Conservation (phyloP, 305 asterid genomes). For the Fraxinus velutina region DNA sequence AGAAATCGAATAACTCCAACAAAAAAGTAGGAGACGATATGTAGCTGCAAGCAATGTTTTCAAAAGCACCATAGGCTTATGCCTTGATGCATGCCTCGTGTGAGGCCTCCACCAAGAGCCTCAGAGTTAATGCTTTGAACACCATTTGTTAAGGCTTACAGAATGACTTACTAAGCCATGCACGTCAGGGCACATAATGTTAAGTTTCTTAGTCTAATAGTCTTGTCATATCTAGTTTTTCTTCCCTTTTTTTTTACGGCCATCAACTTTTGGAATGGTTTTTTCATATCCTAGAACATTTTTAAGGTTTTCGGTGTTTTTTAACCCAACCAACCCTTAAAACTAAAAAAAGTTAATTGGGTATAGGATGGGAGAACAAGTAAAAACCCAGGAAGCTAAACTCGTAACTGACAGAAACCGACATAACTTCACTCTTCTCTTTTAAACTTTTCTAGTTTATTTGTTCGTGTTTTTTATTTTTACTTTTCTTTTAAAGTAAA, state of each 20-base stretch:
- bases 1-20: too few relatives aligned
- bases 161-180: background rate
- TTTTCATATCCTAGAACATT: background rate
- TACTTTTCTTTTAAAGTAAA: background rate
- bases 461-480: background rate
- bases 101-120: background rate
- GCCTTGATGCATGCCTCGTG: background rate
- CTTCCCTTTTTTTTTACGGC: background rate
- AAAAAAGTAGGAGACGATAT: background rate
- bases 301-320: background rate
- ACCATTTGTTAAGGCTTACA: background rate
- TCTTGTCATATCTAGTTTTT: background rate
- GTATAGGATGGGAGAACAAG: background rate
- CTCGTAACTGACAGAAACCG: background rate
- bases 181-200: background rate
- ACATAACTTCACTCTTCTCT: background rate
- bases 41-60: background rate
- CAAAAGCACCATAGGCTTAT: background rate
- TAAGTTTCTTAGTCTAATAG: background rate
- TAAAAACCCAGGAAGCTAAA: background rate
- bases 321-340: background rate
- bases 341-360: background rate
- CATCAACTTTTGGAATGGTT: background rate
- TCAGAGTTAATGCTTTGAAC: background rate
- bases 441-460: background rate